Evolutionary conservation across 176 grass and related monocot species (phyloP).

Genomic region (Triticum timopheevii): DNA sequence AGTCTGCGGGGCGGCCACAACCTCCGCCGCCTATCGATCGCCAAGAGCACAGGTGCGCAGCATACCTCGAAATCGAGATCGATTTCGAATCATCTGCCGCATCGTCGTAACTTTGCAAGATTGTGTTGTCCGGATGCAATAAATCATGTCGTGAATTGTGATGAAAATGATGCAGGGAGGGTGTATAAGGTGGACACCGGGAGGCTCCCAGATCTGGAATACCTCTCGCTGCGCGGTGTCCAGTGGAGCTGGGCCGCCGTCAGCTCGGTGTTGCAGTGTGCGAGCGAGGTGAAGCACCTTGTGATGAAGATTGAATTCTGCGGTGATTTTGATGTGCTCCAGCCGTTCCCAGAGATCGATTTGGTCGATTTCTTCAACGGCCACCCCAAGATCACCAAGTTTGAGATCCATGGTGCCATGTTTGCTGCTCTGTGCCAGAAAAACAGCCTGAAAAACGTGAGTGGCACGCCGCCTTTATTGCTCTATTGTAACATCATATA

Average conservation of each 20-base stretch:
- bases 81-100: not conserved
- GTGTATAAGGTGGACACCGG: constrained; percentile 73
- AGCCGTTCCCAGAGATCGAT: constrained; percentile 87
- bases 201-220: constrained; percentile 69
- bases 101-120: not conserved
- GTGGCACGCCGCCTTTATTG: not conserved
- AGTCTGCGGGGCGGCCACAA: constrained; percentile 52
- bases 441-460: constrained; percentile 87
- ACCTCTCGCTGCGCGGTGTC: constrained; percentile 68
- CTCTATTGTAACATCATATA: not conserved
- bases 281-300: constrained; percentile 71
- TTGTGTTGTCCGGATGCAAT: not conserved
- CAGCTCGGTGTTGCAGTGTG: constrained; percentile 59
- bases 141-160: not conserved
- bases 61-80: not conserved
- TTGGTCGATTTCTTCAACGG: constrained; percentile 85
- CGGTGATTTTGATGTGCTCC: constrained; percentile 70
- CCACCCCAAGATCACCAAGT: constrained; percentile 70
- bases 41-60: constrained; percentile 67
- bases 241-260: constrained; percentile 92
- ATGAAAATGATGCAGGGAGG: constrained; percentile 49
- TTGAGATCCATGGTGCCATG: constrained; percentile 97
- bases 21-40: constrained; percentile 65
- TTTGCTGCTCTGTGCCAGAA: constrained; percentile 95
- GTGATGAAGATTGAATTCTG: constrained; percentile 98